Evolutionary conservation across 2,329 filamentous ascomycete species (phyloP).

Genomic region (Phaeosphaeriaceae sp.): DNA sequence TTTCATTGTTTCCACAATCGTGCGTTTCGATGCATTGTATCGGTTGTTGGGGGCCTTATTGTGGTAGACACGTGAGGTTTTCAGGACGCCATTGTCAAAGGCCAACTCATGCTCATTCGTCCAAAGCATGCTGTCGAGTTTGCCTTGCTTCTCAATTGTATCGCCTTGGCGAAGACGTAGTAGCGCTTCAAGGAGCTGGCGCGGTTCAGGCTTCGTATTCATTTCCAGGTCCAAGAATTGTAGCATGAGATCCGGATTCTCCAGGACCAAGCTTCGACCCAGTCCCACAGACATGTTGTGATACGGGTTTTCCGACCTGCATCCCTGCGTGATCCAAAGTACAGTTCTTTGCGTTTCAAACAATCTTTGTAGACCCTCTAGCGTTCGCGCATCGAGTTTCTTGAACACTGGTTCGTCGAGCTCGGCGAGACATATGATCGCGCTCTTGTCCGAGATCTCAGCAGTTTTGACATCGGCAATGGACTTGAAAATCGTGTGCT

Average conservation of each 20-base stretch:
- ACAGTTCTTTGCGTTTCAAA: conserved; percentile 4
- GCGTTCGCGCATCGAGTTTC: neutral
- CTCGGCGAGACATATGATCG: conserved; percentile 8
- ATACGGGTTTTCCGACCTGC: conserved; percentile 8
- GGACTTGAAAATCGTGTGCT: neutral
- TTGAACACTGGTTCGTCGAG: conserved; percentile 11
- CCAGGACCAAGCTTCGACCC: conserved; percentile 4
- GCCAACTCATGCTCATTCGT: too few relatives aligned
- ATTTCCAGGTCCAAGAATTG: conserved; percentile 2
- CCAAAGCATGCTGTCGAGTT: too few relatives aligned
- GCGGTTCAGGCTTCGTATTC: too few relatives aligned
- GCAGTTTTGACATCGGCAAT: neutral
- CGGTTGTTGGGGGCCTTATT: too few relatives aligned
- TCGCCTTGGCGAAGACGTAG: too few relatives aligned
- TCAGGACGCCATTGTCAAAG: too few relatives aligned
- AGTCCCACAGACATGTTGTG: conserved; percentile 17
- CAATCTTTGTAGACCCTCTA: conserved; percentile 5
- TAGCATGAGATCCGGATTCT: conserved; percentile 10
- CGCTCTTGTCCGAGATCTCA: neutral
- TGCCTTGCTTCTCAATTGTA: too few relatives aligned
- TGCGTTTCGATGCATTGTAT: too few relatives aligned
- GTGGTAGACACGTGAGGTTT: too few relatives aligned
- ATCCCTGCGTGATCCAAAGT: conserved; percentile 19
- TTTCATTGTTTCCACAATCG: too few relatives aligned
- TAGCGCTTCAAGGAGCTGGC: too few relatives aligned